Evolutionary conservation across 257 asterid genomes (phyloP), one percentile per base, ranked within the genome.

Genomic region (Plantago elongata): DNA sequence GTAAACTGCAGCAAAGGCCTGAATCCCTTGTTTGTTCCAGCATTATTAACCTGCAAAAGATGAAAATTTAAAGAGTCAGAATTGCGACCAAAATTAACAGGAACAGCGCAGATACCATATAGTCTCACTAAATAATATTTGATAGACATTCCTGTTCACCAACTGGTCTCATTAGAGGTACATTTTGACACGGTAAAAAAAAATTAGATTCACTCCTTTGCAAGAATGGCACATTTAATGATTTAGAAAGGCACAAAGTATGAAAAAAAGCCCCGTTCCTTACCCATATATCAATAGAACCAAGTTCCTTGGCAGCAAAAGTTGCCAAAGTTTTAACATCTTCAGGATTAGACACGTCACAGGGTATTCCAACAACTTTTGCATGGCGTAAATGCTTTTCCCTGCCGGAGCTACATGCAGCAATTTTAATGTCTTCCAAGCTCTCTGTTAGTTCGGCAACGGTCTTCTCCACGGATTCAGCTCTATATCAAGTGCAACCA

Each of bases 1-100:
- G 61, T 77, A 72, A 92, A 92, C 77, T 89, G 83, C 71, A 89
- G 81, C 79, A 89, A 83, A 56, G 99, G 99, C 75, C 99, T 79
- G 73, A 92, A 92, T 62, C 99, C 99, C 76, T 89, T 92, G 83
- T 92, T 92, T n/a, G 86, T 83, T 72, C 99, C 99, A 1, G 99
- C 99, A 66, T 92, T 92, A 71, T 92, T 92, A 54, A 92, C 88
- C 97, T 92, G 85, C 62, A 54, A n/a, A 54, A 58, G 52, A 67
- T 56, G 45, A 17, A 58, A 62, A 18, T 40, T 11, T 40, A n/a
- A 65, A 9, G 62, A 57, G 60, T 68, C 22, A 30, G 13, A 54
- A 52, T 34, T 13, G 34, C 48, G 27, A 30, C 61, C 27, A 17
- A 48, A 42, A 42, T 38, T 45, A 29, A 30, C 13, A 12, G 27